Conservation (phyloP, 2,329 filamentous ascomycete genomes). For the Xylaria hypoxylon region DNA sequence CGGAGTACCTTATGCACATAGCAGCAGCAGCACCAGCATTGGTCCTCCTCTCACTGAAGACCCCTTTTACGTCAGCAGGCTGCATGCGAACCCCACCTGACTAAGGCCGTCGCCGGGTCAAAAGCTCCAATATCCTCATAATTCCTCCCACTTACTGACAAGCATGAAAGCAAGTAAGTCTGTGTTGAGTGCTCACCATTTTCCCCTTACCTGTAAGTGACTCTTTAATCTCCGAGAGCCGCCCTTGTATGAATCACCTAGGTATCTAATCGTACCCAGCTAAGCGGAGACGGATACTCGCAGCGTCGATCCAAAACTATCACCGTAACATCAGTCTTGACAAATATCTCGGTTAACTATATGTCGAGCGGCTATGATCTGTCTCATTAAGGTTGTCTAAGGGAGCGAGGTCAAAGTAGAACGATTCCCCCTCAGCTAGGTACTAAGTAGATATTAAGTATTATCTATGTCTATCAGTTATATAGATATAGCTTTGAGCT, state of each 20-base stretch:
- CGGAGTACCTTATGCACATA: too few species aligned
- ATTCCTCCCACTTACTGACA: neutral
- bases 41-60: too few species aligned
- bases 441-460: neutral
- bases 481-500: neutral
- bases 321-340: too few species aligned
- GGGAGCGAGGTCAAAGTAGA: neutral
- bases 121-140: too few species aligned
- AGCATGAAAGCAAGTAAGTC: neutral
- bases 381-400: too few species aligned
- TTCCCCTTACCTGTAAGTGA: neutral
- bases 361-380: too few species aligned
- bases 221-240: neutral
- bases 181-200: too few species aligned
- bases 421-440: neutral
- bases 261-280: neutral
- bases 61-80: constrained; percentile 27
- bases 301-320: too few species aligned
- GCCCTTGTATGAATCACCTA: neutral
- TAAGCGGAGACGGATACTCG: too few species aligned
- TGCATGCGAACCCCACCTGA: constrained; percentile 27
- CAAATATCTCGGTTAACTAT: too few species aligned
- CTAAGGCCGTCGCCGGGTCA: constrained; percentile 10
- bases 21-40: neutral
- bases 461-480: neutral